Evolutionary conservation across 2,329 filamentous ascomycete genomes (phyloP).

Genomic region (Acrocalymma vagum): DNA sequence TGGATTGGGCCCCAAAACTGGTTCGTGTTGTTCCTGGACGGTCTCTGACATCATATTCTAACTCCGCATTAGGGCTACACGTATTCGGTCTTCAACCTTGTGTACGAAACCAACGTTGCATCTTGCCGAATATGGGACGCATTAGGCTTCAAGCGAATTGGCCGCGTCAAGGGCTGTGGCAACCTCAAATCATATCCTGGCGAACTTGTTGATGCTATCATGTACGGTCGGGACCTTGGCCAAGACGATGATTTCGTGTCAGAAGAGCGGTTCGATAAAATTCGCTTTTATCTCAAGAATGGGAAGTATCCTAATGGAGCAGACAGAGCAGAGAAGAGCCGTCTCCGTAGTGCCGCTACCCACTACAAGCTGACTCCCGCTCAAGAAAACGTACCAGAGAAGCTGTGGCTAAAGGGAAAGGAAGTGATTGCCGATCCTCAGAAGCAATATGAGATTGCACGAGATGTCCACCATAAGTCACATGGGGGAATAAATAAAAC

Average conservation of each 20-base stretch:
- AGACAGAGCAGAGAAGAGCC: conserved; percentile 94
- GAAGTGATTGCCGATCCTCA: conserved; percentile 93
- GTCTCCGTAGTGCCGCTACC: conserved; percentile 89
- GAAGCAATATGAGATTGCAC: conserved; percentile 88
- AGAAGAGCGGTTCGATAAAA: conserved; percentile 98
- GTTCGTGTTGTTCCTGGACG: conserved; percentile 49
- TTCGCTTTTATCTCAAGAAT: conserved; percentile 95
- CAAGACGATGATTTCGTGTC: conserved; percentile 83
- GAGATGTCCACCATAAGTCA: conserved; percentile 74
- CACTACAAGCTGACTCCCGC: conserved; percentile 83
- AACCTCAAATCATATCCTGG: conserved; percentile 57
- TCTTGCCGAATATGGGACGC: conserved; percentile 93
- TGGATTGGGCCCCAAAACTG: conserved; percentile 62
- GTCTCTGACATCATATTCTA: conserved; percentile 40
- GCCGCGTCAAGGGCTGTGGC: conserved; percentile 70
- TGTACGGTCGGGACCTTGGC: conserved; percentile 68
- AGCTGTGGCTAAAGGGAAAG: conserved; percentile 96
- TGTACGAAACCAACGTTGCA: conserved; percentile 92
- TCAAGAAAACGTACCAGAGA: conserved; percentile 55
- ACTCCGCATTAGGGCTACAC: conserved; percentile 73
- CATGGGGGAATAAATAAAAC: conserved; percentile 99
- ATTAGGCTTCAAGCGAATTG: conserved; percentile 90
- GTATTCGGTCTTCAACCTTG: conserved; percentile 93
- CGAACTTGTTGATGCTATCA: conserved; percentile 60
- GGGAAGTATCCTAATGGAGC: conserved; percentile 92